Percentiles rank a stretch among this genome's conserved stretches.
phyloP scores from a whole-genome alignment of 2,329 filamentous ascomycete genomes.

The Xylaria sp. region DNA sequence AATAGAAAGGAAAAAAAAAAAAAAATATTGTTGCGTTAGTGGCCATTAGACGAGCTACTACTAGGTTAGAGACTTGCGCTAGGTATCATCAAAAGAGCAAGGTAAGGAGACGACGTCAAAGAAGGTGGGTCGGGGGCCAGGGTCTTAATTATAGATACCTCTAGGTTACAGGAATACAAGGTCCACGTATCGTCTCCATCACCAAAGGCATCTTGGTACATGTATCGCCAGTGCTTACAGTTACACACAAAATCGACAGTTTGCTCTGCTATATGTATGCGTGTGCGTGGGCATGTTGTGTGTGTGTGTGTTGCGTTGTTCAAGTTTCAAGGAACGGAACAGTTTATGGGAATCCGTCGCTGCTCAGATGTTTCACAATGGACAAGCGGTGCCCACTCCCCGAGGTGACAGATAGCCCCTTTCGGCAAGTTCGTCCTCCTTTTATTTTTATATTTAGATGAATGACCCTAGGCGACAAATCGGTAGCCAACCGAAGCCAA shows the following conservation, averaged over 20 bases:
- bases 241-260: too few relatives aligned
- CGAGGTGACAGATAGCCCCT: background rate
- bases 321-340: background rate
- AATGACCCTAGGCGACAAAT: background rate
- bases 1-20: conserved; percentile 2
- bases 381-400: conserved; percentile 1
- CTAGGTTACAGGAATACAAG: too few relatives aligned
- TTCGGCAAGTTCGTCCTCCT: background rate
- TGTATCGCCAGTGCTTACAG: background rate
- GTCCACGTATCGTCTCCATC: background rate
- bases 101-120: background rate
- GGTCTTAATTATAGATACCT: background rate
- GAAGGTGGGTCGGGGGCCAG: background rate
- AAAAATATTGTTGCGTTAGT: conserved; percentile 14
- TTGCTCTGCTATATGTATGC: too few relatives aligned
- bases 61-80: background rate
- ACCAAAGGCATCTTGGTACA: background rate
- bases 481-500: background rate
- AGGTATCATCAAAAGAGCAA: background rate
- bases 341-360: background rate
- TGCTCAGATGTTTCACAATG: background rate
- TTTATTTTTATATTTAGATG: background rate
- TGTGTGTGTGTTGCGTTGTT: background rate
- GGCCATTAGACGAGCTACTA: background rate
- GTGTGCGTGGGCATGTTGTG: too few relatives aligned